phyloP scores from a whole-genome alignment of 352 stramenopile genomes.

The Elongisporangium senticosum region DNA sequence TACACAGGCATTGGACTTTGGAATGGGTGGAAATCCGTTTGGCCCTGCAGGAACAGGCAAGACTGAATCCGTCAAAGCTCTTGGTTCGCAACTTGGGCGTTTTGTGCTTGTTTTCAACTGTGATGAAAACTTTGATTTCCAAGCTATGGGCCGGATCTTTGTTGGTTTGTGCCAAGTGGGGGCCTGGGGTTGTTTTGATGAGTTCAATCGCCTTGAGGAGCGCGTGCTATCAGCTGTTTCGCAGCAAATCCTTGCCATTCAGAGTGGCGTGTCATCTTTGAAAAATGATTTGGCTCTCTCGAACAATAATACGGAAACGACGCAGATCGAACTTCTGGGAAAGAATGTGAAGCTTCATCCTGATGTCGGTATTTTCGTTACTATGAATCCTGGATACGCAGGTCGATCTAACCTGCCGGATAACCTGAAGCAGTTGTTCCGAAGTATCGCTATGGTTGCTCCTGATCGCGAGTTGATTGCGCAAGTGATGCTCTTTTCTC shows the following conservation, averaged over 20 bases:
- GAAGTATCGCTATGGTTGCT: slow-evolving; percentile 99
- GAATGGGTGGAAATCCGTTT: slow-evolving; percentile 98
- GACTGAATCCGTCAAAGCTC: slow-evolving; percentile 99
- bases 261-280: slow-evolving; percentile 92
- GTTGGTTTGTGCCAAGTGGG: slow-evolving; percentile 99
- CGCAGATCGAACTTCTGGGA: slow-evolving; percentile 94
- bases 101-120: slow-evolving; percentile 99
- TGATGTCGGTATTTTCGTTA: slow-evolving; percentile 99
- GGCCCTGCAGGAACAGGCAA: slow-evolving; percentile 99
- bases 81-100: slow-evolving; percentile 97
- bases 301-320: slow-evolving; percentile 12
- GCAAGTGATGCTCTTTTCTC: slow-evolving; percentile 99
- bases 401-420: slow-evolving; percentile 96
- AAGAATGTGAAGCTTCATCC: slow-evolving; percentile 94
- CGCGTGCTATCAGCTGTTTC: slow-evolving; percentile 99
- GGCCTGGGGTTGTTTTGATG: slow-evolving; percentile 99
- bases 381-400: slow-evolving; percentile 99
- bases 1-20: slow-evolving; percentile 98
- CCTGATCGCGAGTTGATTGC: slow-evolving; percentile 99
- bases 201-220: slow-evolving; percentile 99
- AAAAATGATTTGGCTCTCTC: slow-evolving; percentile 50
- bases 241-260: slow-evolving; percentile 99
- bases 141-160: slow-evolving; percentile 99
- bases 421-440: slow-evolving; percentile 99
- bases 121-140: slow-evolving; percentile 99